Conservation (phyloP, 2,329 filamentous ascomycete species). For the Curvularia spicifera region DNA sequence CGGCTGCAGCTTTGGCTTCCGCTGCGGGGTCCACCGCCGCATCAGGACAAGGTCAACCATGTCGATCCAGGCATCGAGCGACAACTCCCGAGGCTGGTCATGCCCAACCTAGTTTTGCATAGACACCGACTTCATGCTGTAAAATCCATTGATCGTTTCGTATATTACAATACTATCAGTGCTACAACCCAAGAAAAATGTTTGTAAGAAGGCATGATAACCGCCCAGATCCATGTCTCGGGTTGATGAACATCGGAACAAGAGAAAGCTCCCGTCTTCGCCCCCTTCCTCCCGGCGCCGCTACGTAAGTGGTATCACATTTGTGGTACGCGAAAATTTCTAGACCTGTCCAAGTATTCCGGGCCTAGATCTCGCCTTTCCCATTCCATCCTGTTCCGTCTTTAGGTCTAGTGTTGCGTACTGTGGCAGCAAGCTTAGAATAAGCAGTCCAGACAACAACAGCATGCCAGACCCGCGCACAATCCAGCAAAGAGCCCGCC, state of each 20-base stretch:
- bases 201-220: not conserved
- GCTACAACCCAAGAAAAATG: not conserved
- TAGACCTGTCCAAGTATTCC: not conserved
- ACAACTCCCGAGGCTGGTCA: not conserved
- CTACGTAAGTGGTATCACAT: not conserved
- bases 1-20: conserved; percentile 18
- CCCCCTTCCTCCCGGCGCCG: not conserved
- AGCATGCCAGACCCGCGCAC: conserved; percentile 56
- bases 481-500: conserved; percentile 54
- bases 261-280: conserved; percentile 12
- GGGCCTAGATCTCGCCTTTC: not conserved
- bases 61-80: not conserved
- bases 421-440: conserved; percentile 45
- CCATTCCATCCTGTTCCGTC: not conserved
- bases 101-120: not conserved
- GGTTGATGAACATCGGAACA: conserved; percentile 4
- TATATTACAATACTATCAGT: conserved; percentile 1
- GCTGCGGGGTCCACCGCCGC: conserved; percentile 17
- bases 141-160: not conserved
- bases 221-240: not conserved
- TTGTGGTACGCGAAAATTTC: not conserved
- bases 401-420: not conserved
- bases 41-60: conserved; percentile 19
- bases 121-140: not conserved
- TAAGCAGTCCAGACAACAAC: conserved; percentile 60